Base-by-base conservation (phyloP, 1,284 basidiomycete genomes). In the Xanthoconium separans region DNA sequence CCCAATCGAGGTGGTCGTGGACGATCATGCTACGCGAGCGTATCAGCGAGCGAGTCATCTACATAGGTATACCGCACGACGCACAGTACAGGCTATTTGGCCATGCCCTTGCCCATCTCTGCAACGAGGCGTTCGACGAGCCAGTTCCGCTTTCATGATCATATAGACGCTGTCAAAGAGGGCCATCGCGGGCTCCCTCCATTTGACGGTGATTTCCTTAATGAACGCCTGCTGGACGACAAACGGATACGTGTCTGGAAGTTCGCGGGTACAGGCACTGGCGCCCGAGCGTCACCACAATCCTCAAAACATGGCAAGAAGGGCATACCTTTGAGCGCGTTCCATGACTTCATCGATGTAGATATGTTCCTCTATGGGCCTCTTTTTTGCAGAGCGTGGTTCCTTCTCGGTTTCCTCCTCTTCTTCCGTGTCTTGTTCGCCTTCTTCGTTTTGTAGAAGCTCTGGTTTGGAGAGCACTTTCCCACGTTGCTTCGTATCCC, bases 191-290 rank as follows among this genome's bases (percentile, higher is more conserved):
- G 85, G 82, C 0, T 33, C 47, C 5, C 62, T 58, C 87, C 87
- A 89, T 45, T 74, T 57, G 22, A 66, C 53, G 15, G 77, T 74
- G 22, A 80, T 69, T 4, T 65, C 57, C 2, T 65, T 54, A 44
- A 89, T 84, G 45, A 79, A 80, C 0, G 66, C 58, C 31, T 78
- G 66, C 37, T 81, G 80, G 0, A 87, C 83, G 1, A 79, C 70
- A 60, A 84, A 88, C 0, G 86, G 85, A 56, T 78, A 80, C 57
- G 79, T 79, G 7, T 79, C 81, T 0, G 85, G 85, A 0, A 89
- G 72, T 62, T 88, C 85, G 5, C 85, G 80, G 2, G 84, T 84
- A 3, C 80, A 77, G 0, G 84, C 79, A 24, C 86, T 88, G 18
- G 10, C 7, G 20, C 18, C n/a, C n/a, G 4, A 16, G 20, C 15